Percentiles rank a stretch among this genome's conserved stretches.
Evolutionary conservation across 768 basidiomycete species (phyloP).

Genomic region (Russula vinacea): DNA sequence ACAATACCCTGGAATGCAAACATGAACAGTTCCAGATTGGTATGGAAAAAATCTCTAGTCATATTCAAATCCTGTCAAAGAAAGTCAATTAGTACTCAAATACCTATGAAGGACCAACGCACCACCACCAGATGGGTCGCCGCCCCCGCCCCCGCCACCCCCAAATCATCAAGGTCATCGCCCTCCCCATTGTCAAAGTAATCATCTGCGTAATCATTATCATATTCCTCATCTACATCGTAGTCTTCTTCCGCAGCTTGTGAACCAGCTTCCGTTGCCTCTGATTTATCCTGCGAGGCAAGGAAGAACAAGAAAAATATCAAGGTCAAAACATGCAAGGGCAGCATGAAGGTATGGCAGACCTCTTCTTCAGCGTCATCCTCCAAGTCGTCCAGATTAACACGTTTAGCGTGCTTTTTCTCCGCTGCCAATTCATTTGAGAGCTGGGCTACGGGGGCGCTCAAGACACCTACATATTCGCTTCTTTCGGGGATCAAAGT

Average conservation of each 20-base stretch:
- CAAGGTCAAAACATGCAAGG: not conserved
- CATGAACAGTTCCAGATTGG: not conserved
- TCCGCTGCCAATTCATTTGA: constrained; percentile 18
- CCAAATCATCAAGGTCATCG: constrained; percentile 75
- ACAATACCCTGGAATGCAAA: constrained; percentile 17
- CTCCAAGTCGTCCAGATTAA: constrained; percentile 28
- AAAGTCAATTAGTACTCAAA: constrained; percentile 1
- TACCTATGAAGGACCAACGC: constrained; percentile 15
- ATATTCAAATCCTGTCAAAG: constrained; percentile 31
- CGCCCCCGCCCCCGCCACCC: constrained; percentile 34
- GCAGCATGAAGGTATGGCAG: not conserved
- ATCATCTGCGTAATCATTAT: constrained; percentile 87
- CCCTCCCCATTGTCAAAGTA: constrained; percentile 89
- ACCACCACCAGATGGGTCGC: constrained; percentile 60
- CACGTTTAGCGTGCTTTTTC: constrained; percentile 18
- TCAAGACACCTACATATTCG: constrained; percentile 44
- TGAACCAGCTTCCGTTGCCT: constrained; percentile 65
- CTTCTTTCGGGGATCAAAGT: constrained; percentile 74
- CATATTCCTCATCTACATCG: constrained; percentile 86
- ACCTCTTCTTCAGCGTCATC: constrained; percentile 26
- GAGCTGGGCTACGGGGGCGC: not conserved
- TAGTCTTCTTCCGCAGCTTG: constrained; percentile 69
- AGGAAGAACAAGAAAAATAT: not conserved
- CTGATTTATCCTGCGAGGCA: constrained; percentile 58
- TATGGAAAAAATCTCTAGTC: constrained; percentile 27